phyloP scores from a whole-genome alignment of 139 green algal genomes.

The Zygnema circumcarinatum region DNA sequence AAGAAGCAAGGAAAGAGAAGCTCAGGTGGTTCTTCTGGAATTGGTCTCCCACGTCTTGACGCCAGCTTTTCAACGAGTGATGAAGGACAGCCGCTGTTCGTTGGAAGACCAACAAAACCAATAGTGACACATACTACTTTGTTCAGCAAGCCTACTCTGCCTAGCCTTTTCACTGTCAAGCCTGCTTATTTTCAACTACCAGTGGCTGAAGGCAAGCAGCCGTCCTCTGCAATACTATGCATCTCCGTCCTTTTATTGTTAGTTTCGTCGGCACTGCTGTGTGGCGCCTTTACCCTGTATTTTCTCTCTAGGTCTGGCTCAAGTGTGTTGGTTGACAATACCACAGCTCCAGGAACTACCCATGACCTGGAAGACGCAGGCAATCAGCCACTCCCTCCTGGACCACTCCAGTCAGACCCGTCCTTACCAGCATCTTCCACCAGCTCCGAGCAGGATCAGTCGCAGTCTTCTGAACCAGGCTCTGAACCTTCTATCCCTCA shows the following conservation, averaged over 20 bases:
- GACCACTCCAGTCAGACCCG: no score
- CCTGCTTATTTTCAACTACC: background rate
- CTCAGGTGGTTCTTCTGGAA: background rate
- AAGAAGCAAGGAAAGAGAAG: background rate
- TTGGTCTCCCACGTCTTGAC: background rate
- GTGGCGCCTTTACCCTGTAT: background rate
- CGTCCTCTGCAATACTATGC: background rate
- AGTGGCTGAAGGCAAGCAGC: background rate
- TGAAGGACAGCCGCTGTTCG: background rate
- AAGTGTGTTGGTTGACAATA: no score
- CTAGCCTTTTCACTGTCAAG: background rate
- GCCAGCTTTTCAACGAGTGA: background rate
- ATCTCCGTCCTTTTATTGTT: background rate
- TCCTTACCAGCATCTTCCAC: no score
- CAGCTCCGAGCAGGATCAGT: no score
- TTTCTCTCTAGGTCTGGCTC: background rate
- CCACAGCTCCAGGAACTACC: no score
- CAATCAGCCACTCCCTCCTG: no score
- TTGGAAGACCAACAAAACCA: background rate
- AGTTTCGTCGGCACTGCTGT: background rate
- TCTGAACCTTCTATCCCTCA: background rate
- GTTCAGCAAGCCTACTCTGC: background rate
- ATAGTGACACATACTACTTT: background rate
- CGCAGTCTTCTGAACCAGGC: no score
- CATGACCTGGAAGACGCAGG: no score